Base-by-base conservation (phyloP, 2,329 filamentous ascomycete genomes). In the Hypoxylon sp. region DNA sequence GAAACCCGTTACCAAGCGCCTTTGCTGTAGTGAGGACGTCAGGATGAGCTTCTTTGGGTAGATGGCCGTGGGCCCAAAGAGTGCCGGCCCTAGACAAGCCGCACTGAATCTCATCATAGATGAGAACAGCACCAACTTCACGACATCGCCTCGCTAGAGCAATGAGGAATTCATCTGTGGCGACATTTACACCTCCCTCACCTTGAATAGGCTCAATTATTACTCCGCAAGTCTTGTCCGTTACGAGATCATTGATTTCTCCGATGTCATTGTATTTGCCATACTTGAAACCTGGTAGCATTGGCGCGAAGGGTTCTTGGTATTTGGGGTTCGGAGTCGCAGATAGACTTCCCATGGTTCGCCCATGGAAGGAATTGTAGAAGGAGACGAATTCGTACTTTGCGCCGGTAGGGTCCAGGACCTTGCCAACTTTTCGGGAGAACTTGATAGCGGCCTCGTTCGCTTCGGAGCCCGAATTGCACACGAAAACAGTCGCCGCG, bases 381-480 rank as follows among this genome's bases (percentile, higher is more conserved):
- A 98, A 99, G 14, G 94, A 97, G 57, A 98, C 93, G 52, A 99
- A 83, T 76, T 98, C 94, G 74, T 88, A 81, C 83, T 98, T 97
- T 19, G 80, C 81, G 52, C 92, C 91, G 0, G 88, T 88, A 0
- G 92, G 89, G 71, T 94, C 91, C 29, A 90, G 75, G 9, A 89
- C 84, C 80, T 95, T 95, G 74, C 94, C 94, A 22, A 92, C 91
- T 82, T 99, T 99, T 74, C 96, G 89, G 19, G 95, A 92, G 76
- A 99, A 98, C 81, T 99, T 99, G 80, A 99, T 92, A 37, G 95
- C 96, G 0, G 95, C 96, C 83, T 99, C 96, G 80, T 99, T 99
- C 78, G 96, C 96, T 83, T 99, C 96, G 67, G 92, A 93, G 66
- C 96, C 96, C 3, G 94, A 98, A 83, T 99, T 99, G 84, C 94